These are phyloP conservation scores for Daldinia vernicosa DNA, from an alignment of 495 filamentous ascomycete species.

Conservation along the genomic window DNA sequence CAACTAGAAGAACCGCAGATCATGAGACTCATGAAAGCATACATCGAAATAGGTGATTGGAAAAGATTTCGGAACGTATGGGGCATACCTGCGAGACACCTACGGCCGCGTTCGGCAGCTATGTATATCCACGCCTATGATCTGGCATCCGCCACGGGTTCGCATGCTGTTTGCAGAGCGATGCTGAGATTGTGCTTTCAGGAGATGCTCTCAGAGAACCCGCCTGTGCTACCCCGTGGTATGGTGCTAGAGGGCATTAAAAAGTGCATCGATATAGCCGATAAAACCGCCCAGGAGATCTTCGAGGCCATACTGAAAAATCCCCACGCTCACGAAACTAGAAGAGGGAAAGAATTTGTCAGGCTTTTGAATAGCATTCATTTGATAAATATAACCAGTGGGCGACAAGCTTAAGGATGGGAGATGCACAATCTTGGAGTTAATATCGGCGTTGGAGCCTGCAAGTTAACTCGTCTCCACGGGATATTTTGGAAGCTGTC, in stretches of 20 bases:
- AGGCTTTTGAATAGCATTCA: conserved; percentile 9
- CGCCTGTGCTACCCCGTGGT: conserved; percentile 58
- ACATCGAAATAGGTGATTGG: conserved; percentile 56
- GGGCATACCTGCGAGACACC: conserved; percentile 62
- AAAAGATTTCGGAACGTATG: conserved; percentile 69
- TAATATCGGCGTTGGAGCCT: not conserved
- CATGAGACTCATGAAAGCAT: conserved; percentile 57
- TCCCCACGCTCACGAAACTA: not conserved
- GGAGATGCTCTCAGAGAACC: conserved; percentile 68
- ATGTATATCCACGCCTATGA: conserved; percentile 68
- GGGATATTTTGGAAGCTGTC: too few species aligned
- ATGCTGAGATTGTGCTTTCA: conserved; percentile 61
- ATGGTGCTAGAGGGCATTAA: conserved; percentile 52
- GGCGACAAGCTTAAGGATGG: not conserved
- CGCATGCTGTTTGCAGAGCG: conserved; percentile 57
- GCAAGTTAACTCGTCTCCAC: not conserved
- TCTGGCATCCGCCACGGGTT: conserved; percentile 57
- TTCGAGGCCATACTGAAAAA: not conserved
- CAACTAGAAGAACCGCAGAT: conserved; percentile 59
- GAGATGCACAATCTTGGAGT: not conserved
- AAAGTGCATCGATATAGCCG: conserved; percentile 62
- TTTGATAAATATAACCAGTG: not conserved
- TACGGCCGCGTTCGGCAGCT: conserved; percentile 57
- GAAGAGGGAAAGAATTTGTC: conserved; percentile 26
- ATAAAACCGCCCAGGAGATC: conserved; percentile 44